Evolutionary conservation across 305 asterid species (phyloP), one percentile per base, ranked within the genome.

Genomic region (Ilex paraguariensis): DNA sequence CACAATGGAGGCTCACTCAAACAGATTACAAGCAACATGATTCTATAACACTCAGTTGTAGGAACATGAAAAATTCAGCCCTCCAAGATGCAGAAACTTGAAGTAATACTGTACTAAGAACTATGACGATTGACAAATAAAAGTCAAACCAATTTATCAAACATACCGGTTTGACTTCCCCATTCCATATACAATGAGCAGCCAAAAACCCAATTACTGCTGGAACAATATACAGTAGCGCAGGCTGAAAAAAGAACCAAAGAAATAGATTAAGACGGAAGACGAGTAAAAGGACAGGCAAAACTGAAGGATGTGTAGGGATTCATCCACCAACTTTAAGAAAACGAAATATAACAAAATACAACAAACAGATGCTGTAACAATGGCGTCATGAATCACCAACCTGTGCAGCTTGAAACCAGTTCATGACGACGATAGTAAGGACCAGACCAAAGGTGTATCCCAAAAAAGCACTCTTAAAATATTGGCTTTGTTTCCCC

Each of bases 321-420:
- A 36, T 36, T 5, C 42, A 36, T 36, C 6, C 42, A 36, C 9
- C 42, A 55, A 53, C 72, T 54, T 40, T n/a, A 13, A 40, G 31
- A 44, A 66, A 21, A 21, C 28, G 21, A 21, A 21, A 21, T 21
- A 21, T 21, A 21, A 21, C 28, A 21, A 42, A 59, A 46, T 36
- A 52, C 3, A 12, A 1, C 42, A 49, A 49, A 39, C 30, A 39
- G 42, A 45, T 5, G 64, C 48, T 54, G 13, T 32, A 61, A 14
- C 40, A 40, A 56, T 21, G 32, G 13, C 28, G 28, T 48, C 59
- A 48, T 13, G 13, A 3, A 51, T 36, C 9, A 53, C 75, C 49
- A 62, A 87, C 98, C 84, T 92, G 98, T 66, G 97, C 98, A 66
- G 98, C 97, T 82, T 92, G 95, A 81, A 87, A 92, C 98, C 98